phyloP scores from a whole-genome alignment of 345 rosid species.

The Melaleuca quinquenervia region DNA sequence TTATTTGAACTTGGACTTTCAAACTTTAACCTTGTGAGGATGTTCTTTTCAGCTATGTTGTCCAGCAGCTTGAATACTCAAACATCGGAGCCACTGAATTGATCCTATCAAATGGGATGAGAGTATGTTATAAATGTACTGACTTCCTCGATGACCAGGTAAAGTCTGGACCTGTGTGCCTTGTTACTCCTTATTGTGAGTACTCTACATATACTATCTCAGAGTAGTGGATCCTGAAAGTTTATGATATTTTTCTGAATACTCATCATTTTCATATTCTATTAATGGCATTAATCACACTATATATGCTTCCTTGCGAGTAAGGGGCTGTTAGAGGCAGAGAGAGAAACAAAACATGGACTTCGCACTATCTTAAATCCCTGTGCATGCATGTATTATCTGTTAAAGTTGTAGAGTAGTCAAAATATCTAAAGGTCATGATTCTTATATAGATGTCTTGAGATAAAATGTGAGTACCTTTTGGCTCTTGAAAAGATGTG shows the following conservation, averaged over 20 bases:
- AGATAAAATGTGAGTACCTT: neutral
- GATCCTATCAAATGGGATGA: conserved; percentile 77
- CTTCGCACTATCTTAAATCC: neutral
- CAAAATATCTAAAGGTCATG: neutral
- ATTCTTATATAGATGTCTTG: neutral
- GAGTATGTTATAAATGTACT: conserved; percentile 71
- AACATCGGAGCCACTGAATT: conserved; percentile 77
- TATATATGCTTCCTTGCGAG: neutral
- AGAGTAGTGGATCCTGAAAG: neutral
- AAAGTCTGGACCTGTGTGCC: neutral
- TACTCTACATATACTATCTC: neutral
- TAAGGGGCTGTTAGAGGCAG: neutral
- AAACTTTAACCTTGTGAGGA: conserved; percentile 13
- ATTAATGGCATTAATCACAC: neutral
- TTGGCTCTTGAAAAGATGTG: neutral
- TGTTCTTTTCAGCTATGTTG: conserved; percentile 37
- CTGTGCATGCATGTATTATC: neutral
- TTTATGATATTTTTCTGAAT: neutral
- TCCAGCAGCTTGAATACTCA: conserved; percentile 43
- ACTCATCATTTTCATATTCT: neutral
- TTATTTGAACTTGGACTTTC: neutral
- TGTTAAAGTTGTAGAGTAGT: neutral
- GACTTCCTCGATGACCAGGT: conserved; percentile 94
- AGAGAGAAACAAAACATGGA: neutral
- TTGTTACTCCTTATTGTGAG: neutral